Percentiles rank a stretch among this genome's conserved stretches.
Evolutionary conservation across 2,329 filamentous ascomycete species (phyloP).

Genomic region (Boeremia exigua): DNA sequence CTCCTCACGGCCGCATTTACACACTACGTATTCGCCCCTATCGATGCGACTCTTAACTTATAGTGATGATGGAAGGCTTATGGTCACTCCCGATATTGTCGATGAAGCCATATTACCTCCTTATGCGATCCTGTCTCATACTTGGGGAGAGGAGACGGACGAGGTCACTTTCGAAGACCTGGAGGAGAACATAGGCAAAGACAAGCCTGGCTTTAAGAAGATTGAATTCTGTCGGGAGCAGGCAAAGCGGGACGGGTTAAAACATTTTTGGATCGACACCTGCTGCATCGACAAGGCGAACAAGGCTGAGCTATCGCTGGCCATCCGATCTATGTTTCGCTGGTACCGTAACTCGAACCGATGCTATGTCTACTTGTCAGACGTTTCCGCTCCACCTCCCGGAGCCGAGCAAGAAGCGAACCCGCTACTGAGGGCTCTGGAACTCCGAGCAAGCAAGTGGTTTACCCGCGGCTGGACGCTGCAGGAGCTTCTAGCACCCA

Average conservation of each 20-base stretch:
- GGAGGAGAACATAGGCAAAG: background rate
- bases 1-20: background rate
- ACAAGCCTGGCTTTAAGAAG: background rate
- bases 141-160: background rate
- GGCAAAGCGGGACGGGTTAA: background rate
- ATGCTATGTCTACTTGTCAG: slow-evolving; percentile 7
- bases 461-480: no score
- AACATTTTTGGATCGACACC: background rate
- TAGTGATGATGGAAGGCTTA: background rate
- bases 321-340: slow-evolving; percentile 24
- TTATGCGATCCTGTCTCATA: slow-evolving; percentile 17
- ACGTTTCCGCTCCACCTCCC: background rate
- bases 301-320: slow-evolving; percentile 4
- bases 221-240: background rate
- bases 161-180: slow-evolving; percentile 10
- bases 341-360: background rate
- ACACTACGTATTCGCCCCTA: background rate
- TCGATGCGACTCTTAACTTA: slow-evolving; percentile 6
- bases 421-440: background rate
- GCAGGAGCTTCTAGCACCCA: slow-evolving; percentile 1
- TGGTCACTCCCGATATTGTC: background rate
- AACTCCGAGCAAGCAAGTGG: background rate
- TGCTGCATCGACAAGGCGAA: slow-evolving; percentile 2
- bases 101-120: background rate
- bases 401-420: no score